A percentile compares a stretch with the other conserved stretches of the same genome.
phyloP scores from a whole-genome alignment of 2,329 filamentous ascomycete species.

The Spiromastix sp. region DNA sequence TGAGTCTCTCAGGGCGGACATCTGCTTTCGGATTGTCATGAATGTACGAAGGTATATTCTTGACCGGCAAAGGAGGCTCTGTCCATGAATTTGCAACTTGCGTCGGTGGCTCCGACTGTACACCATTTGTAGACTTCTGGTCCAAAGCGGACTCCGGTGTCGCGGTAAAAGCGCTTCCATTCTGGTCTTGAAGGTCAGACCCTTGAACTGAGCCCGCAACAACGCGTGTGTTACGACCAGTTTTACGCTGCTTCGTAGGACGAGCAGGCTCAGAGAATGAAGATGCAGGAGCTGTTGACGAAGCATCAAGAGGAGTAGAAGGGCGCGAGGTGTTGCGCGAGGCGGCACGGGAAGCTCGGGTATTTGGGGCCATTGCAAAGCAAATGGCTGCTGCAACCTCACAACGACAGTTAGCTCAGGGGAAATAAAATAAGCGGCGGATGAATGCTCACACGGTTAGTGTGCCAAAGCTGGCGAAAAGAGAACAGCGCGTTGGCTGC shows the following conservation, averaged over 20 bases:
- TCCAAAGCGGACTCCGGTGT: no score
- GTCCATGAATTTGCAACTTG: no score
- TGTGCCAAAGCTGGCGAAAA: constrained; percentile 18
- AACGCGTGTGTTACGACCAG: constrained; percentile 19
- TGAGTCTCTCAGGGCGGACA: no score
- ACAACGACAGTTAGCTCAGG: constrained; percentile 17
- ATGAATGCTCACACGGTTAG: constrained; percentile 16
- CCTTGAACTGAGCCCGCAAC: constrained; percentile 14
- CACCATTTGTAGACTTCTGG: neutral
- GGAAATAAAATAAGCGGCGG: constrained; percentile 4
- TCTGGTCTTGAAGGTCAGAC: constrained; percentile 5
- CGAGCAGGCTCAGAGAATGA: constrained; percentile 20
- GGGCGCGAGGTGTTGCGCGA: constrained; percentile 22
- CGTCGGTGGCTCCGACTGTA: no score
- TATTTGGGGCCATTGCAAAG: constrained; percentile 23
- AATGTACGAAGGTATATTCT: no score
- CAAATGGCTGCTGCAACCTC: constrained; percentile 4
- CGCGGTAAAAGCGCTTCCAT: constrained; percentile 6
- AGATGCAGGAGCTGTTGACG: constrained; percentile 13
- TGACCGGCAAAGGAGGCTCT: no score
- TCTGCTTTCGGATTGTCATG: no score
- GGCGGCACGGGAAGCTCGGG: constrained; percentile 22
- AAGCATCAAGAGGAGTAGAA: constrained; percentile 19
- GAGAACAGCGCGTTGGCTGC: constrained; percentile 22
- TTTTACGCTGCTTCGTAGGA: constrained; percentile 24